Evolutionary conservation across 352 stramenopile genomes (phyloP), one percentile per base, ranked within the genome.

Genomic region (Ochromonadaceae sp.): DNA sequence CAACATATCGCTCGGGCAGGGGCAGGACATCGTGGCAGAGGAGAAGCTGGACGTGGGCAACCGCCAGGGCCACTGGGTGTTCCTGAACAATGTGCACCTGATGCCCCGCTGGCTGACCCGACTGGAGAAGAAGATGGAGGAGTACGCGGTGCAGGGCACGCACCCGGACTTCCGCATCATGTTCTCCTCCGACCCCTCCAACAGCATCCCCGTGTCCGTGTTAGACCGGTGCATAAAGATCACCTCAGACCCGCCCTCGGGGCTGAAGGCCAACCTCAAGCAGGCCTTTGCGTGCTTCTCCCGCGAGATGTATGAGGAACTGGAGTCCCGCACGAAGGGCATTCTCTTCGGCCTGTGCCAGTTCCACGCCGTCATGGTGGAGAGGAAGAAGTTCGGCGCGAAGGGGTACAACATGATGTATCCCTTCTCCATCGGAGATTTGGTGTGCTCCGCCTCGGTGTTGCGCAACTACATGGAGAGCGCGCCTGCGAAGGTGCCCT

Each of bases 401-500:
- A 82, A 90, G 52, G 85, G 85, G 0, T 91, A 90, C 68, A 93
- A 93, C 63, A 82, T 91, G 74, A 68, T 80, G 34, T 93, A 93
- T 50, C 84, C 84, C 34, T 93, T 93, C 57, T 79, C 85, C 0
- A 75, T 77, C 0, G 87, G 83, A 25, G 85, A 93, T 56, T 69
- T 93, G 25, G 68, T 87, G 3, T 74, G 80, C 14, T 91, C 81
- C 41, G 84, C 79, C 22, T 83, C 80, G 0, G 82, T 91, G 47
- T 63, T 93, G 2, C 73, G 76, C 34, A 93, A 92, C 61, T 92
- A 92, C 72, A 92, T 92, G 84, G 85, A 93, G 39, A 92, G 86
- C 48, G 82, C 80, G 0, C 83, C 83, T 0, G 78, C 76, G 2
- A 84, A 80, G 20, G 82, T 93, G 1, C 85, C 85, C 34, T 93